A percentile compares a stretch with the other conserved stretches of the same genome.
Conservation (phyloP, 1,284 basidiomycete species). For the Cryptococcus sp. region DNA sequence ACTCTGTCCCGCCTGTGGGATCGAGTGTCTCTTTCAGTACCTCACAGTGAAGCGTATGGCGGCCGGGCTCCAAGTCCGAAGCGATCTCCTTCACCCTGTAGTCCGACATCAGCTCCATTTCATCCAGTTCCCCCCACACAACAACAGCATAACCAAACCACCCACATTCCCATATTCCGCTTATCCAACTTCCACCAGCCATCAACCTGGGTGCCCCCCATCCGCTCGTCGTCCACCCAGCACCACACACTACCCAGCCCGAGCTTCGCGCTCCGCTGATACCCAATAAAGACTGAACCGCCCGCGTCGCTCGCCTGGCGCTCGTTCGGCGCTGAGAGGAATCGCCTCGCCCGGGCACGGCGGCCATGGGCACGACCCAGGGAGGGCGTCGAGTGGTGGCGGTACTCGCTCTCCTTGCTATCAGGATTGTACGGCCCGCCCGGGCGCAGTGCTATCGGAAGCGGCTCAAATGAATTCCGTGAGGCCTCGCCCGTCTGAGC, state of each 20-base stretch:
- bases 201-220: conserved; percentile 22
- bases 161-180: conserved; percentile 41
- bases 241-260: conserved; percentile 35
- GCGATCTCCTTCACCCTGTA: conserved; percentile 32
- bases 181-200: conserved; percentile 39
- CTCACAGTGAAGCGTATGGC: conserved; percentile 35
- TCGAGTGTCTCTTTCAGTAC: conserved; percentile 27
- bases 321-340: neutral
- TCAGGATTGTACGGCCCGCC: conserved; percentile 13
- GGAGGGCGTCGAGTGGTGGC: neutral
- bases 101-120: neutral
- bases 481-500: neutral
- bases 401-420: neutral
- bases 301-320: conserved; percentile 4
- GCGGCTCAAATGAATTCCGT: conserved; percentile 13
- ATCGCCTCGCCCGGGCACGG: neutral
- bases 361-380: neutral
- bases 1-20: conserved; percentile 26
- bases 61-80: conserved; percentile 27
- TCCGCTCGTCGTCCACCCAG: conserved; percentile 34
- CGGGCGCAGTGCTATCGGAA: conserved; percentile 15
- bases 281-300: conserved; percentile 39
- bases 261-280: conserved; percentile 31
- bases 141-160: conserved; percentile 1
- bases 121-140: neutral